Percentiles rank a stretch among this genome's conserved stretches.
phyloP scores from a whole-genome alignment of 2,329 filamentous ascomycete genomes.

The Aspergillus bombycis region DNA sequence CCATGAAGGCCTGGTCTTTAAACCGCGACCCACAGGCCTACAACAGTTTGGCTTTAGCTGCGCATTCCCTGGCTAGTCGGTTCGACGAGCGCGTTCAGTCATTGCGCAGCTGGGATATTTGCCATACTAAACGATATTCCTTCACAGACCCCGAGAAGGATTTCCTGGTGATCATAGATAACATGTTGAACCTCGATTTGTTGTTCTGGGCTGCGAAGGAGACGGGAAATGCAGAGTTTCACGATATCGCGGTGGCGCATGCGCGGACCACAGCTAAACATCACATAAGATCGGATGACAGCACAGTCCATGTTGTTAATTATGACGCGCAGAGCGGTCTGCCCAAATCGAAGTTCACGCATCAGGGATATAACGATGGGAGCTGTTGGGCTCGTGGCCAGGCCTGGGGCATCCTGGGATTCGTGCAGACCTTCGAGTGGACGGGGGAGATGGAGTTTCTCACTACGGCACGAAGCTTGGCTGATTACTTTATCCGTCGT shows the following conservation, averaged over 20 bases:
- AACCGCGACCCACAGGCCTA: constrained; percentile 41
- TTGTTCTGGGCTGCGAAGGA: constrained; percentile 43
- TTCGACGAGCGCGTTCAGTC: constrained; percentile 39
- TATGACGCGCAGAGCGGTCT: constrained; percentile 49
- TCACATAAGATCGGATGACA: constrained; percentile 41
- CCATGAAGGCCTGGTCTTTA: constrained; percentile 53
- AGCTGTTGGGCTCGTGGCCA: constrained; percentile 32
- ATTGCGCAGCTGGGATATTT: constrained; percentile 51
- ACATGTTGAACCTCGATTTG: constrained; percentile 47
- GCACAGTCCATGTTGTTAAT: constrained; percentile 33
- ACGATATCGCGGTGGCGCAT: constrained; percentile 34
- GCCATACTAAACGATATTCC: constrained; percentile 35
- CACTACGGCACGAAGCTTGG: constrained; percentile 48
- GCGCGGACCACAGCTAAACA: constrained; percentile 44
- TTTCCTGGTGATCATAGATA: constrained; percentile 50
- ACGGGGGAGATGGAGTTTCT: constrained; percentile 28
- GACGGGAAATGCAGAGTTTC: constrained; percentile 27
- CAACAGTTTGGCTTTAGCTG: constrained; percentile 34
- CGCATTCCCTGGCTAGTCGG: constrained; percentile 42
- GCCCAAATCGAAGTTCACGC: constrained; percentile 28
- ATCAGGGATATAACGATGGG: constrained; percentile 29
- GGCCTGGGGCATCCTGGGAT: constrained; percentile 34
- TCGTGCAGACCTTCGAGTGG: constrained; percentile 48
- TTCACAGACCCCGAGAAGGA: constrained; percentile 39
- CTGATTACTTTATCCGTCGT: constrained; percentile 50